phyloP scores from a whole-genome alignment of 768 basidiomycete genomes.

The Pholiota molesta region DNA sequence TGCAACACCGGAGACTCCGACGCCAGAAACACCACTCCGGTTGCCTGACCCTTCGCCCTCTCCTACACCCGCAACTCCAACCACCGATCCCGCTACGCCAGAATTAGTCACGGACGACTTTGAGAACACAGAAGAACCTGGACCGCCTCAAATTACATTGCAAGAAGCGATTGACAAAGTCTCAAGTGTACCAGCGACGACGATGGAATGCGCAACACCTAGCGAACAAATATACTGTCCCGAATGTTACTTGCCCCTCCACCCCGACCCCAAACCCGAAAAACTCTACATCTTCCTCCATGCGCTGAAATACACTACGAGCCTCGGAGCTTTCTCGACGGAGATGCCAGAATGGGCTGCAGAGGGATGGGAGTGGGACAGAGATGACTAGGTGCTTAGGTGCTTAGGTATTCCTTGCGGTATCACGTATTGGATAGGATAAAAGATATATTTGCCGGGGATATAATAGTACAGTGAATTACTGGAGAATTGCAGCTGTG shows the following conservation, averaged over 20 bases:
- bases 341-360: constrained; percentile 90
- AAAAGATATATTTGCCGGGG: constrained; percentile 9
- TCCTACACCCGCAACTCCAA: not conserved
- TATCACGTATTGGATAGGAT: not conserved
- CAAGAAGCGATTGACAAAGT: constrained; percentile 54
- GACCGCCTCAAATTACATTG: constrained; percentile 42
- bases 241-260: constrained; percentile 90
- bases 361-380: constrained; percentile 73
- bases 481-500: constrained; percentile 18
- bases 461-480: constrained; percentile 25
- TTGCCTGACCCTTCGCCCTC: not conserved
- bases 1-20: not conserved
- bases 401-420: not conserved
- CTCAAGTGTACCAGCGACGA: constrained; percentile 38
- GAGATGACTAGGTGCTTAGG: constrained; percentile 11
- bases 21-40: not conserved
- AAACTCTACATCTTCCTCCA: constrained; percentile 95
- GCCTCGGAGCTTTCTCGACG: constrained; percentile 82
- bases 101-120: not conserved
- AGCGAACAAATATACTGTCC: constrained; percentile 70
- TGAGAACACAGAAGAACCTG: constrained; percentile 7
- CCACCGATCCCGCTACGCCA: not conserved
- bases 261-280: constrained; percentile 92
- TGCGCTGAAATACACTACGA: constrained; percentile 82
- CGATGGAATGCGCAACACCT: constrained; percentile 39